Evolutionary conservation across 2,329 filamentous ascomycete species (phyloP), one percentile per base, ranked within the genome.

Genomic region (Fusarium newnesense): DNA sequence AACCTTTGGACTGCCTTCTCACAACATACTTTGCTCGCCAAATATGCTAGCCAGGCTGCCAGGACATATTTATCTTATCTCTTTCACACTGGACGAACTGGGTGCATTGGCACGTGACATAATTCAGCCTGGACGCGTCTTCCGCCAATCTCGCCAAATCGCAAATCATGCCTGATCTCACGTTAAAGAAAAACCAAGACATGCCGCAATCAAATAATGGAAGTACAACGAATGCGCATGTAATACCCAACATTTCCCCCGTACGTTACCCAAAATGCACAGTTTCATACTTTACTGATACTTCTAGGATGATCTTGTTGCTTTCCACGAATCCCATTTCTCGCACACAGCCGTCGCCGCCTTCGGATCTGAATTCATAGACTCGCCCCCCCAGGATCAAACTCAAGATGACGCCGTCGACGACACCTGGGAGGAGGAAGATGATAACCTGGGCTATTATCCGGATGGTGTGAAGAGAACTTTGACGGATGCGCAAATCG

Each of bases 401-500:
- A 12, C 42, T 39, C 59, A 68, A 24, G 74, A 81, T 42, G 80
- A 82, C 10, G 78, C 82, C 24, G 71, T 67, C n/a, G 72, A 77
- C 34, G 75, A 79, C 26, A 74, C 81, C 7, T 81, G 76, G 74
- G 86, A 87, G 34, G 89, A 91, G 34, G 88, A 91, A 32, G 89
- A 91, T 43, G 92, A 94, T 78, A 90, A 84, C 2, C 85, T 98
- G 21, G 96, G 95, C 24, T 96, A 94, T 81, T 98, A 98, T 75
- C 83, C 89, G 2, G 95, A 98, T 78, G 95, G 96, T 7, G 90
- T 91, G 69, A 96, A 96, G 80, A 92, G 96, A 44, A 97, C 95
- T 24, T 86, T 98, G 76, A 98, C 95, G 15, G 94, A 98, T 78
- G 93, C 95, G 76, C 94, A 98, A 84, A 94, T 98, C 75, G 90